A percentile compares a stretch with the other conserved stretches of the same genome.
Conservation (phyloP, 805 yeast genomes). For the Torulaspora microellipsoides region DNA sequence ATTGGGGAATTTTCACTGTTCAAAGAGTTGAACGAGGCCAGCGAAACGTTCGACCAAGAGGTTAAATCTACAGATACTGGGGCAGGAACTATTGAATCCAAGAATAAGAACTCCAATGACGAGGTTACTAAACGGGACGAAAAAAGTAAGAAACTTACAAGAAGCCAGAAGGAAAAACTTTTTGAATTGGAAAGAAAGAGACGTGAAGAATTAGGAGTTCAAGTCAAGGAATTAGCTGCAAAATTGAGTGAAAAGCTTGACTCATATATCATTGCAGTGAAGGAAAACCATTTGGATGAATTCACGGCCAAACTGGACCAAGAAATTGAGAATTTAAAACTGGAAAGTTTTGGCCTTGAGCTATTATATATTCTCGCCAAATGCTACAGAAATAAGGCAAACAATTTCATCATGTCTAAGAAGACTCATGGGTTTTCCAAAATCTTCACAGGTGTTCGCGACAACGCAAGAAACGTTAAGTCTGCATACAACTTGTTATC, state of each 20-base stretch:
- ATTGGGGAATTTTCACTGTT: constrained; percentile 72
- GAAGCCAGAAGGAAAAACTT: constrained; percentile 48
- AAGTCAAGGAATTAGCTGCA: constrained; percentile 47
- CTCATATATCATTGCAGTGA: constrained; percentile 42
- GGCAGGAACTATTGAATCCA: constrained; percentile 6
- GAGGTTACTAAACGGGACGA: constrained; percentile 37
- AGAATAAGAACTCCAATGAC: constrained; percentile 6
- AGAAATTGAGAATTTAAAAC: constrained; percentile 77
- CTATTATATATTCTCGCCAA: constrained; percentile 78
- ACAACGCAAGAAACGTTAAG: constrained; percentile 77
- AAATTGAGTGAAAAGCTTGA: constrained; percentile 47
- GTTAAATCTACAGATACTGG: constrained; percentile 20
- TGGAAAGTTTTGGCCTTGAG: constrained; percentile 94
- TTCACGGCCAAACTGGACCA: constrained; percentile 48
- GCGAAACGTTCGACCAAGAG: constrained; percentile 40
- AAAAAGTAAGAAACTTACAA: constrained; percentile 26
- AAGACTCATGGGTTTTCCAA: constrained; percentile 86
- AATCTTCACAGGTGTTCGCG: constrained; percentile 72
- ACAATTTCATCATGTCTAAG: constrained; percentile 65
- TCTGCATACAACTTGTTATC: constrained; percentile 79
- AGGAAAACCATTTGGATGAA: constrained; percentile 44
- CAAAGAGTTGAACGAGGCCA: constrained; percentile 55
- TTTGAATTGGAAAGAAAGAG: constrained; percentile 50
- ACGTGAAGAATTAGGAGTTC: constrained; percentile 44
- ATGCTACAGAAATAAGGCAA: constrained; percentile 70